A percentile compares a stretch with the other conserved stretches of the same genome.
phyloP scores from a whole-genome alignment of 345 rosid genomes.

The Pistacia vera region DNA sequence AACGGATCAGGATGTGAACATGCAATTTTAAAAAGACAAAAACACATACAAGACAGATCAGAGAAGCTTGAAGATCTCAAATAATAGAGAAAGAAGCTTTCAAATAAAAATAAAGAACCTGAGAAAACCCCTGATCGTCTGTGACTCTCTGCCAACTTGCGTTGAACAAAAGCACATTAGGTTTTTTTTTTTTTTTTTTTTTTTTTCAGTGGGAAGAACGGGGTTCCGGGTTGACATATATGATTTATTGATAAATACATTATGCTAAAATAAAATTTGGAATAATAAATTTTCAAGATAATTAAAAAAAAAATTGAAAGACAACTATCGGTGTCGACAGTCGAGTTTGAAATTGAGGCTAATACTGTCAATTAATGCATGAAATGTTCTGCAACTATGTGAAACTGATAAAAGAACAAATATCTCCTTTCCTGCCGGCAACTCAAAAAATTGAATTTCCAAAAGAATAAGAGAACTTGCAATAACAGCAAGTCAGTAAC shows the following conservation, averaged over 20 bases:
- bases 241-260: too few species aligned
- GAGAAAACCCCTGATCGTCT: neutral
- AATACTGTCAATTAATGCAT: too few species aligned
- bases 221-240: too few species aligned
- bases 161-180: neutral
- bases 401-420: neutral
- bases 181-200: too few species aligned
- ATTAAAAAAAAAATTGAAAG: too few species aligned
- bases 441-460: neutral
- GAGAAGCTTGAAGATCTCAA: neutral
- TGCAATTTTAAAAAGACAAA: neutral
- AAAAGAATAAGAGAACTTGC: constrained; percentile 5
- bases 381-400: too few species aligned
- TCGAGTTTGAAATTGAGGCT: too few species aligned
- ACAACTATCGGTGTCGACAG: too few species aligned
- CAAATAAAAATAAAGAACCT: too few species aligned
- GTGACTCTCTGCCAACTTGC: neutral
- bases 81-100: neutral
- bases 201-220: too few species aligned
- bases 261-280: too few species aligned
- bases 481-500: constrained; percentile 30
- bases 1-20: neutral
- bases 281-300: too few species aligned
- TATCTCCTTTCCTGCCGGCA: neutral
- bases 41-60: neutral